Conservation (phyloP, 345 rosid species). For the Dipteronia dyeriana region DNA sequence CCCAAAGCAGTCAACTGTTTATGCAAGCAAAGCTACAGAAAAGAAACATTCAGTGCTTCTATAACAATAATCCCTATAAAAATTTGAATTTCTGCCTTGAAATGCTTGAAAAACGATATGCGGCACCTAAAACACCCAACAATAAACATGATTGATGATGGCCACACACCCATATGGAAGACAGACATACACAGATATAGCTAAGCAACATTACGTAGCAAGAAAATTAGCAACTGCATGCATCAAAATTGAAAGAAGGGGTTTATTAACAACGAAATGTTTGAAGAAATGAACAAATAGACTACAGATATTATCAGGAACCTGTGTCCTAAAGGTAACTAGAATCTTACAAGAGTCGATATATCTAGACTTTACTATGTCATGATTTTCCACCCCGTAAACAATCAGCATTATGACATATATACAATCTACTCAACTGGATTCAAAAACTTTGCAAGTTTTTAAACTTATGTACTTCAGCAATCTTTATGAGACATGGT, state of each 20-base stretch:
- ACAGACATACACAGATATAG: not conserved
- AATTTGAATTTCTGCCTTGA: not conserved
- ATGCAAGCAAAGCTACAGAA: not conserved
- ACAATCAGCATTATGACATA: slow-evolving; percentile 29
- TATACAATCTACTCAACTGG: slow-evolving; percentile 36
- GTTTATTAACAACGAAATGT: slow-evolving; percentile 27
- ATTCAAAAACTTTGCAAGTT: slow-evolving; percentile 27
- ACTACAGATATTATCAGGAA: slow-evolving; percentile 20
- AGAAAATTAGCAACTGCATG: slow-evolving; percentile 5
- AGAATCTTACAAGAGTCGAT: slow-evolving; percentile 25
- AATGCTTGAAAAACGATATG: not conserved
- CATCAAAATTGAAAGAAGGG: slow-evolving; percentile 17
- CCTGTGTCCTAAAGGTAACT: slow-evolving; percentile 23
- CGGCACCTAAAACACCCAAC: not conserved
- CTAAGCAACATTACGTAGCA: not conserved
- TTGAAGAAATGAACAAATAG: slow-evolving; percentile 17
- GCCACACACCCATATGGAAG: not conserved
- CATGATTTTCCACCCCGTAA: slow-evolving; percentile 14
- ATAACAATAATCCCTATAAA: not conserved
- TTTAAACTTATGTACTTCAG: slow-evolving; percentile 31
- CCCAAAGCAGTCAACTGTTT: not conserved
- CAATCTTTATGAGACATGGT: slow-evolving; percentile 14
- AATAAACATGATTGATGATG: not conserved
- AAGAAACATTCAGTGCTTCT: not conserved
- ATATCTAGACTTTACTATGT: slow-evolving; percentile 21